Conservation (phyloP, 768 basidiomycete species). For the Mycena epipterygia region DNA sequence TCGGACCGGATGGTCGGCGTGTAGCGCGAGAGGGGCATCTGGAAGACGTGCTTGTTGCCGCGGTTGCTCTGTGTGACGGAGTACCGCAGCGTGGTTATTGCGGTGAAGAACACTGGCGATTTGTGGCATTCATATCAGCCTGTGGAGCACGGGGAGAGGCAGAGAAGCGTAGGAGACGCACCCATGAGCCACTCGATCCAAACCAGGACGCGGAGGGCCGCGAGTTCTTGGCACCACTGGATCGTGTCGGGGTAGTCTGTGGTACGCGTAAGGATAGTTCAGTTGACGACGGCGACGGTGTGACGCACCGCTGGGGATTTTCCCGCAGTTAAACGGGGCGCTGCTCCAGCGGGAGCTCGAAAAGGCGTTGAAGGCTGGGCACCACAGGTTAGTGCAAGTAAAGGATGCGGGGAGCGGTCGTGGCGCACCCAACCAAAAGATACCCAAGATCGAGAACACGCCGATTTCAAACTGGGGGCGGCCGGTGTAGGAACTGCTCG, state of each 20-base stretch:
- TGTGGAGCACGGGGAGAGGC: neutral
- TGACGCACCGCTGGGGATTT: slow-evolving; percentile 60
- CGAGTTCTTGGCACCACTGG: slow-evolving; percentile 67
- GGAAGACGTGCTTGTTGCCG: slow-evolving; percentile 67
- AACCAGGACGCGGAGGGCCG: slow-evolving; percentile 68
- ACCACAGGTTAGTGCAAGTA: neutral
- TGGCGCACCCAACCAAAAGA: slow-evolving; percentile 68
- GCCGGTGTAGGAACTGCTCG: slow-evolving; percentile 58
- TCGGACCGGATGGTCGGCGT: slow-evolving; percentile 44
- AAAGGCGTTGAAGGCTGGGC: slow-evolving; percentile 68
- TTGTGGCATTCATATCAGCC: too few relatives aligned
- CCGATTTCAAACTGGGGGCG: slow-evolving; percentile 64
- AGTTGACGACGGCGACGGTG: neutral
- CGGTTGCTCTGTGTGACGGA: slow-evolving; percentile 55
- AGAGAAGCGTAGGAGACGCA: slow-evolving; percentile 45
- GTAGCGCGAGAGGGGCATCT: slow-evolving; percentile 65
- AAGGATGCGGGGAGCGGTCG: neutral
- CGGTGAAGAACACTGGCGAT: slow-evolving; percentile 57
- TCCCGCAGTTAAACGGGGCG: slow-evolving; percentile 61
- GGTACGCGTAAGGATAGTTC: neutral
- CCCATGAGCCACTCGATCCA: slow-evolving; percentile 71
- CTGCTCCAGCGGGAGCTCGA: slow-evolving; percentile 69
- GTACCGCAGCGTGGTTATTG: slow-evolving; percentile 59
- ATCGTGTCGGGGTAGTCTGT: slow-evolving; percentile 60
- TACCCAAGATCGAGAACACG: slow-evolving; percentile 57